Evolutionary conservation across 768 basidiomycete genomes (phyloP), one percentile per base, ranked within the genome.

Genomic region (Lentinula edodes): DNA sequence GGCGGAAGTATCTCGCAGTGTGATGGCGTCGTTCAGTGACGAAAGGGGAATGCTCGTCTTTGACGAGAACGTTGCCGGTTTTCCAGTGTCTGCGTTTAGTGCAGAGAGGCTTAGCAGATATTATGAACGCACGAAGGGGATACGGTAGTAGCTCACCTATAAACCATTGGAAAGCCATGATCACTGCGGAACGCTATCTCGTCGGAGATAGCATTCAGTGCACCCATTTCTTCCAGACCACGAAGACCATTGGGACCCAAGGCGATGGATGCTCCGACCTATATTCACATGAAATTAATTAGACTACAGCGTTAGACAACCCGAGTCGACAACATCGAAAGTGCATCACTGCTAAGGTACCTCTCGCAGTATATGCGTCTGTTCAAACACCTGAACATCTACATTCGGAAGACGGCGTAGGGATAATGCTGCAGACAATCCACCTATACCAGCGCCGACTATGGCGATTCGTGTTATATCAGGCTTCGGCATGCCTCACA

Each of bases 201-300:
- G 2, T 43, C 55, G 4, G 18, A 20, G 5, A n/a, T n/a, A 16
- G 55, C 41, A 43, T 56, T 56, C 10, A 13, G 10, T 43, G 39
- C 55, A 12, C 55, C 55, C 39, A 56, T 56, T 32, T 41, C 55
- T 43, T 43, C 55, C 41, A 56, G 28, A 6, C 55, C 55, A 13
- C 55, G 38, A 23, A 56, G 20, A 28, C 55, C 55, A 43, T 56
- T 56, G 55, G 55, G 55, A 32, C 55, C 41, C 2, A 56, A 20
- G 32, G 55, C 55, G 18, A 56, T 56, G 20, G 55, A 56, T 15
- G 55, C 55, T 9, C 55, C 55, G 43, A 56, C 41, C 55, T 56
- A 43, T 18, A 23, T 23, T 23, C 23, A 23, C 23, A 23, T 23
- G 23, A 23, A 2, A 23, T 23, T 1, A 23, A 2, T 23, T 23